A percentile compares a stretch with the other conserved stretches of the same genome.
Evolutionary conservation across 2,329 filamentous ascomycete species (phyloP).

Genomic region (Microsporum canis): DNA sequence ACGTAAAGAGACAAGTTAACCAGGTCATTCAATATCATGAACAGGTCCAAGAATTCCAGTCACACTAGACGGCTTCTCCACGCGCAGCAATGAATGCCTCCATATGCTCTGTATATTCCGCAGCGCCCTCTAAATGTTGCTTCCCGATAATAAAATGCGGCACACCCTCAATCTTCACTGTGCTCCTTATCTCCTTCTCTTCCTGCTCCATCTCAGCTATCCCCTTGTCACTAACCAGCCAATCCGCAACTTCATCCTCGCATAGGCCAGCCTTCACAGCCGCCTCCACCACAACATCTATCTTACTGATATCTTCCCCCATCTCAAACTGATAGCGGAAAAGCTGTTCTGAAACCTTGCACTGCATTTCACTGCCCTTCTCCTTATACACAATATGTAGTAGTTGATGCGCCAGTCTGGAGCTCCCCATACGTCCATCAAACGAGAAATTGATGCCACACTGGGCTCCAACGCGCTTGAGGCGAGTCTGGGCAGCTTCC

Average conservation of each 20-base stretch:
- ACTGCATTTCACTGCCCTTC: constrained; percentile 6
- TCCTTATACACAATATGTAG: constrained; percentile 8
- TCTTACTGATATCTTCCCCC: constrained; percentile 15
- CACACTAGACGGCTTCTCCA: neutral
- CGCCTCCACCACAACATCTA: constrained; percentile 9
- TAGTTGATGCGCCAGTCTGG: constrained; percentile 14
- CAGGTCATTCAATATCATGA: neutral
- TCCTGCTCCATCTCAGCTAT: constrained; percentile 9
- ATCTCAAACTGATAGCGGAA: constrained; percentile 17
- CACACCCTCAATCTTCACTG: constrained; percentile 12
- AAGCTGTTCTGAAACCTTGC: constrained; percentile 12
- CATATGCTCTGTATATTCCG: constrained; percentile 16
- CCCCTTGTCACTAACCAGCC: constrained; percentile 11
- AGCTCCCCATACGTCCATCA: constrained; percentile 16
- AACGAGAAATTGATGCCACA: constrained; percentile 16
- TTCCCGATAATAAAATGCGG: constrained; percentile 16
- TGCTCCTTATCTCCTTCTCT: constrained; percentile 6
- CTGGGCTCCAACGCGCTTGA: constrained; percentile 12
- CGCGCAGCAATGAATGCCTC: constrained; percentile 4
- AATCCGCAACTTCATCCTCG: constrained; percentile 8
- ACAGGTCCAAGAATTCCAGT: neutral
- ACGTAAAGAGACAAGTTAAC: neutral
- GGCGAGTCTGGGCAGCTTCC: constrained; percentile 12
- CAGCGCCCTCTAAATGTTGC: constrained; percentile 13
- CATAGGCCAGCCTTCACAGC: constrained; percentile 12